Conservation (phyloP, 1,284 basidiomycete genomes). For the Fomitopsis schrenkii region DNA sequence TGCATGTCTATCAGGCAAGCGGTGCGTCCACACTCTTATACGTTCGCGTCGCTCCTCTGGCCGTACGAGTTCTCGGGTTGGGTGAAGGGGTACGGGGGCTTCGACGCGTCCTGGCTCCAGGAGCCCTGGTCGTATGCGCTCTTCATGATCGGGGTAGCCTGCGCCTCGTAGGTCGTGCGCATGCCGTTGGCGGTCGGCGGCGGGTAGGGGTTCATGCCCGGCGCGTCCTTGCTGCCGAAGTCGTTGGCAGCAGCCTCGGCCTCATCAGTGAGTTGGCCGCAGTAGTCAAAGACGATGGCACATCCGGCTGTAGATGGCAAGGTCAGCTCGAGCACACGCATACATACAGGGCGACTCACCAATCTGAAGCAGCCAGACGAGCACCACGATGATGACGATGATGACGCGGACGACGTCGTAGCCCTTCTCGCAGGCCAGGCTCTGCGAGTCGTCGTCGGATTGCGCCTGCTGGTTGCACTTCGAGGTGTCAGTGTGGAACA, state of each 20-base stretch:
- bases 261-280: slow-evolving; percentile 27
- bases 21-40: not conserved
- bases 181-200: slow-evolving; percentile 6
- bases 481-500: slow-evolving; percentile 23
- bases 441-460: slow-evolving; percentile 20
- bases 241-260: slow-evolving; percentile 12
- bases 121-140: slow-evolving; percentile 12
- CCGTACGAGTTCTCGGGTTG: slow-evolving; percentile 15
- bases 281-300: slow-evolving; percentile 28
- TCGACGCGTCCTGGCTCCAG: slow-evolving; percentile 12
- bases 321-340: not conserved
- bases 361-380: slow-evolving; percentile 45
- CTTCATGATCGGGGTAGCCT: slow-evolving; percentile 10
- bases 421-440: slow-evolving; percentile 25
- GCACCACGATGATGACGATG: slow-evolving; percentile 23
- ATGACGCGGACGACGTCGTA: slow-evolving; percentile 24
- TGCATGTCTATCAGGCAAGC: not conserved
- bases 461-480: slow-evolving; percentile 13
- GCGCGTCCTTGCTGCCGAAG: slow-evolving; percentile 13
- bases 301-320: slow-evolving; percentile 19
- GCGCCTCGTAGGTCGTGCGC: slow-evolving; percentile 21
- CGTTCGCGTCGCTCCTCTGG: slow-evolving; percentile 4
- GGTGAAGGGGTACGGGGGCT: slow-evolving; percentile 18
- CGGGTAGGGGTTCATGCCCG: slow-evolving; percentile 14
- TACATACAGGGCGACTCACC: slow-evolving; percentile 33